Percentiles rank a stretch among this genome's conserved stretches.
phyloP scores from a whole-genome alignment of 1,284 basidiomycete genomes.

The Wallemia ichthyophaga region DNA sequence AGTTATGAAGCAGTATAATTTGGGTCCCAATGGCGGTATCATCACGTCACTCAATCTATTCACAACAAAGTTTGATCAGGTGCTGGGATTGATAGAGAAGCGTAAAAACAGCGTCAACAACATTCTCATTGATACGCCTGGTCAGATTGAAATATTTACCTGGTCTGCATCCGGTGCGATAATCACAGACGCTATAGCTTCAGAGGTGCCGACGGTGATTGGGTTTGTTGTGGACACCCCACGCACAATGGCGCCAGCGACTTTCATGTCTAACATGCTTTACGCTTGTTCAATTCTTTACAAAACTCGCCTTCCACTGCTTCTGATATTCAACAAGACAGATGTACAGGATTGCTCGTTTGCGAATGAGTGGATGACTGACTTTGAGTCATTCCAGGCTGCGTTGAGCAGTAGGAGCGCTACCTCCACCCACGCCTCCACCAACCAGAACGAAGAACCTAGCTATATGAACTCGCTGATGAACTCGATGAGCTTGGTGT shows the following conservation, averaged over 20 bases:
- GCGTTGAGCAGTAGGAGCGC: constrained; percentile 17
- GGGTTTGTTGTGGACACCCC: constrained; percentile 97
- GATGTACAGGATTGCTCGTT: constrained; percentile 59
- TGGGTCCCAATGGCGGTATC: constrained; percentile 94
- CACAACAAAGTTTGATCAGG: constrained; percentile 98
- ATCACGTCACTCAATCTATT: constrained; percentile 89
- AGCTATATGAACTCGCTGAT: constrained; percentile 97
- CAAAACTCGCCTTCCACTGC: constrained; percentile 89
- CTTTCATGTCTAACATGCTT: constrained; percentile 99
- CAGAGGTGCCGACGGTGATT: constrained; percentile 68
- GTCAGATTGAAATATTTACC: constrained; percentile 98
- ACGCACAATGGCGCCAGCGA: constrained; percentile 72
- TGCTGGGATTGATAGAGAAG: constrained; percentile 71
- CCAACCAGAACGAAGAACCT: constrained; percentile 41
- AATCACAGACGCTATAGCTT: constrained; percentile 91
- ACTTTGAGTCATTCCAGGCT: constrained; percentile 46
- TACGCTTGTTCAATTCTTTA: constrained; percentile 97
- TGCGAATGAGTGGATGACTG: constrained; percentile 90
- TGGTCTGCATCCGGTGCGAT: constrained; percentile 98
- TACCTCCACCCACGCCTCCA: constrained; percentile 3
- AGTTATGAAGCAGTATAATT: constrained; percentile 99
- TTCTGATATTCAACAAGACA: constrained; percentile 96
- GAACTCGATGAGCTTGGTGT: constrained; percentile 93
- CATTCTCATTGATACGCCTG: constrained; percentile 84
- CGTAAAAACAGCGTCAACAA: constrained; percentile 60